Base-by-base conservation (phyloP, 2,329 filamentous ascomycete genomes). In the Cryphonectria carpinicola region DNA sequence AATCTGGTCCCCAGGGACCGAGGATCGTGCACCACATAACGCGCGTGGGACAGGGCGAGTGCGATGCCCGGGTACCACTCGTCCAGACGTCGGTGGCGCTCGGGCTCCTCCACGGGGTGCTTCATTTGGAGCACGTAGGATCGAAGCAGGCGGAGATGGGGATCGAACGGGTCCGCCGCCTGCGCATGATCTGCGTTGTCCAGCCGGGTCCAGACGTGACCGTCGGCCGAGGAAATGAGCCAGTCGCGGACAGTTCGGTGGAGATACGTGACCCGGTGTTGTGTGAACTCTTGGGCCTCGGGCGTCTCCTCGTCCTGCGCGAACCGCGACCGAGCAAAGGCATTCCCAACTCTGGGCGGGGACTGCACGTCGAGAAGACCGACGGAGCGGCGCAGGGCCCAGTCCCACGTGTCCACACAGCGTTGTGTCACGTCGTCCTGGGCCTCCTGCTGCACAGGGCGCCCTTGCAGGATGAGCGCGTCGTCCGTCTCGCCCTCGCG, bases 61-160 rank as follows among this genome's bases (percentile, higher is more conserved):
- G 76, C 77, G 66, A 82, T 80, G 7, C 79, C 80, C 0, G 80
- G 80, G 61, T 79, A 82, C 80, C 80, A 82, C 56, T 82, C 80
- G 25, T 82, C 80, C 19, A 82, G 71, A 1, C 80, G 74, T 6
- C 80, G 79, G 28, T 82, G 80, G 54, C 78, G 78, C 66, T 82
- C 80, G 22, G 80, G 70, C 35, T 76, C 74, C n/a, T 79, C 78
- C 0, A 82, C 74, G 0, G 80, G 75, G 4, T 73, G 49, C 68
- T 81, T 81, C 64, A 81, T 74, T 0, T 76, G 79, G 0, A 81
- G 74, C 2, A 81, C 68, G 63, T 80, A 78, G 0, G 79, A 81
- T n/a, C 78, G 72, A 19, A 81, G 67, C 0, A 80, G 75, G 1
- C 78, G 75, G 10, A 80, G 73, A 66, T 81, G 76, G 0, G 80